A percentile compares a stretch with the other conserved stretches of the same genome.
phyloP scores from a whole-genome alignment of 2,329 filamentous ascomycete species.

The Fusarium buharicum region DNA sequence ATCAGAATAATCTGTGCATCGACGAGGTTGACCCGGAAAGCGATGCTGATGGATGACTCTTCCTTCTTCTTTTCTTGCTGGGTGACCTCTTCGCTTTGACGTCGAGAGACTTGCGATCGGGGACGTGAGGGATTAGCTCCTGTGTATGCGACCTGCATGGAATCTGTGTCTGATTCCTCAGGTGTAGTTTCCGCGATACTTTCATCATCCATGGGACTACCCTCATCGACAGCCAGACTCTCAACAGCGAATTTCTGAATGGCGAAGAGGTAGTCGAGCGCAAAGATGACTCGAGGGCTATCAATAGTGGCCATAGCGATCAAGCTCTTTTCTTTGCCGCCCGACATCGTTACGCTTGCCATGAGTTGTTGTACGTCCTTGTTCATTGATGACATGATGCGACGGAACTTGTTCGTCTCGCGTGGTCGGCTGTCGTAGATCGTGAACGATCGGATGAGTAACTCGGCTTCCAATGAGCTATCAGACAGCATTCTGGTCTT shows the following conservation, averaged over 20 bases:
- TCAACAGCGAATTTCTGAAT: constrained; percentile 84
- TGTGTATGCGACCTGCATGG: constrained; percentile 60
- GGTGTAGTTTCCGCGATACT: constrained; percentile 64
- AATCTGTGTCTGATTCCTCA: constrained; percentile 69
- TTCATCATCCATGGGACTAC: constrained; percentile 61
- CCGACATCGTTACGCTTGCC: constrained; percentile 94
- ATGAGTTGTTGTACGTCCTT: constrained; percentile 97
- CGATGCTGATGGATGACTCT: constrained; percentile 71
- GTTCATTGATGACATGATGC: constrained; percentile 97
- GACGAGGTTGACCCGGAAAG: constrained; percentile 92
- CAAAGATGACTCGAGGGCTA: constrained; percentile 93
- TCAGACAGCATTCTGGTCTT: constrained; percentile 95
- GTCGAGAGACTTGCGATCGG: constrained; percentile 44
- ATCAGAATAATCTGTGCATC: constrained; percentile 97
- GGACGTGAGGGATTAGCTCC: constrained; percentile 49
- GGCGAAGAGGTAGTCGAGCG: constrained; percentile 93
- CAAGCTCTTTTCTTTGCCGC: constrained; percentile 80
- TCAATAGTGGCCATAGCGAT: constrained; percentile 95
- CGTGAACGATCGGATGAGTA: constrained; percentile 93
- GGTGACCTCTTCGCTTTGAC: constrained; percentile 35
- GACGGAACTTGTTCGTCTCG: constrained; percentile 94
- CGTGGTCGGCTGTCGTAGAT: constrained; percentile 90
- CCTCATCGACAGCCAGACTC: constrained; percentile 72
- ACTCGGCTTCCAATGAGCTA: constrained; percentile 88
- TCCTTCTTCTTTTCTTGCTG: constrained; percentile 35